A percentile compares a stretch with the other conserved stretches of the same genome.
Conservation (phyloP, 345 rosid genomes). For the Geranium brycei region DNA sequence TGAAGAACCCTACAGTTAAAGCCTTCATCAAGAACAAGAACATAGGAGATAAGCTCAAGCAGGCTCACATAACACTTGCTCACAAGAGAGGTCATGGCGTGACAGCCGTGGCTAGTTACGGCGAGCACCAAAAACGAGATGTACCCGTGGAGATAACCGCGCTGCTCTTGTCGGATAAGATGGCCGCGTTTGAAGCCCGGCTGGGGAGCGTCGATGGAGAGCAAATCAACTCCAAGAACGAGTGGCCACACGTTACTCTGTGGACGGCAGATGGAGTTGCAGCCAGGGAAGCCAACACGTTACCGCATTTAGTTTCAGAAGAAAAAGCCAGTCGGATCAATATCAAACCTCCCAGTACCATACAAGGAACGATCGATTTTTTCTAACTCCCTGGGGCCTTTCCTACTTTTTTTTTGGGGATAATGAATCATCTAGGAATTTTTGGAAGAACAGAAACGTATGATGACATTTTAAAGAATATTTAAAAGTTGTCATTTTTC, state of each 20-base stretch:
- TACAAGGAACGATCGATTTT: slow-evolving; percentile 63
- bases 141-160: slow-evolving; percentile 64
- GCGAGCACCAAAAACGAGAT: slow-evolving; percentile 28
- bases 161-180: slow-evolving; percentile 51
- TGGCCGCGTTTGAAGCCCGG: slow-evolving; percentile 69
- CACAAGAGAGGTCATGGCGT: slow-evolving; percentile 93
- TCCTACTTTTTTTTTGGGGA: too few relatives aligned
- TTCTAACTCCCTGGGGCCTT: slow-evolving; percentile 15
- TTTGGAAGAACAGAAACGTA: too few relatives aligned
- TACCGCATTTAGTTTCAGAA: slow-evolving; percentile 44
- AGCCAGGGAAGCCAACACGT: slow-evolving; percentile 61
- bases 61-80: slow-evolving; percentile 80
- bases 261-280: slow-evolving; percentile 70
- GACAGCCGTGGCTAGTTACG: slow-evolving; percentile 59
- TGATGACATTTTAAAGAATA: too few relatives aligned
- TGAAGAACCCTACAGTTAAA: slow-evolving; percentile 27
- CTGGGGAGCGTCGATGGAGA: slow-evolving; percentile 63
- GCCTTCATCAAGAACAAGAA: slow-evolving; percentile 46
- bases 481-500: too few relatives aligned
- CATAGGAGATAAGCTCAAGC: slow-evolving; percentile 29
- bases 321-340: slow-evolving; percentile 61
- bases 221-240: slow-evolving; percentile 41
- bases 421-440: too few relatives aligned
- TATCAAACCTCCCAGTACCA: slow-evolving; percentile 51
- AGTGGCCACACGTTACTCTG: slow-evolving; percentile 84